phyloP scores from a whole-genome alignment of 768 basidiomycete species.

The Rhodocollybia butyracea region DNA sequence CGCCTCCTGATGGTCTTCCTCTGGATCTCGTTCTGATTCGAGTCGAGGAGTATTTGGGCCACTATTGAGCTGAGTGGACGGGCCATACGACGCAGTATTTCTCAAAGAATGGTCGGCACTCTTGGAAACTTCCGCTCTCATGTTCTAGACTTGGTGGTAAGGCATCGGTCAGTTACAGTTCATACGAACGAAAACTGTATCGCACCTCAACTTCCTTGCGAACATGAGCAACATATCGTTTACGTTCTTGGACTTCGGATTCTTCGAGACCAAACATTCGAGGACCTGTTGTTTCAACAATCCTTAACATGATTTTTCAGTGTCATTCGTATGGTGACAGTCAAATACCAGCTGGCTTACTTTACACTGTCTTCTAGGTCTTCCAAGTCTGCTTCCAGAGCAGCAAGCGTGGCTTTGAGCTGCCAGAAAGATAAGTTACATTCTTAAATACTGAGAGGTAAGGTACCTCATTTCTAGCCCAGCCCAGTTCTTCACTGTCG shows the following conservation, averaged over 20 bases:
- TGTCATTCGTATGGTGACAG: too few species aligned
- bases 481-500: conserved; percentile 77
- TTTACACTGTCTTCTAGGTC: conserved; percentile 94
- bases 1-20: conserved; percentile 64
- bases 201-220: conserved; percentile 77
- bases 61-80: conserved; percentile 17
- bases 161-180: conserved; percentile 14
- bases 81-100: conserved; percentile 18
- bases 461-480: conserved; percentile 74
- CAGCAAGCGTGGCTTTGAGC: conserved; percentile 73
- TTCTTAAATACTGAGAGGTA: neutral
- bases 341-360: too few species aligned
- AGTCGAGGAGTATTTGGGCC: conserved; percentile 32
- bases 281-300: conserved; percentile 84
- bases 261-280: conserved; percentile 82
- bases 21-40: conserved; percentile 25
- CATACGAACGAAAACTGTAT: conserved; percentile 14
- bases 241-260: conserved; percentile 68
- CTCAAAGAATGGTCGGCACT: conserved; percentile 18
- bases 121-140: conserved; percentile 71
- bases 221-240: conserved; percentile 74
- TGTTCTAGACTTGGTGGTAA: conserved; percentile 58
- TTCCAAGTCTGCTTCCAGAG: conserved; percentile 84
- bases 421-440: conserved; percentile 25
- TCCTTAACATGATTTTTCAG: conserved; percentile 43